Evolutionary conservation across 2,329 filamentous ascomycete genomes (phyloP).

Genomic region (Calonectria pteridis): DNA sequence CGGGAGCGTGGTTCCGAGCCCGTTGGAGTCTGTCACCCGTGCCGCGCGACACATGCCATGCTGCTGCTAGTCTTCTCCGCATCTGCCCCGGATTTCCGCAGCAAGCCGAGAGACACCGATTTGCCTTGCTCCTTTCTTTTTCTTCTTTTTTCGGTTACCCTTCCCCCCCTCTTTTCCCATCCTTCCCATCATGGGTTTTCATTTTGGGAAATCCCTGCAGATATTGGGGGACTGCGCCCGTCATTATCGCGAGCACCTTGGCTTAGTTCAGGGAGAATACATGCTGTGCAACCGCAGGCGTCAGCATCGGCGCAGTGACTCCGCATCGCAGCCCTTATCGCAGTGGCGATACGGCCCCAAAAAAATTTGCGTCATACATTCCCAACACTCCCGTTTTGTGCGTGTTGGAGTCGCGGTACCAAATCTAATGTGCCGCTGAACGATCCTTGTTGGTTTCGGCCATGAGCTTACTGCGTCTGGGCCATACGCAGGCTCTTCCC

Average conservation of each 20-base stretch:
- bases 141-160: background rate
- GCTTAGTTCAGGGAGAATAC: slow-evolving; percentile 12
- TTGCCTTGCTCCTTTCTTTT: slow-evolving; percentile 2
- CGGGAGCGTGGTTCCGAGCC: slow-evolving; percentile 16
- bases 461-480: background rate
- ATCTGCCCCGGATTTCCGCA: slow-evolving; percentile 28
- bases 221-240: background rate
- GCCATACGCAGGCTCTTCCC: background rate
- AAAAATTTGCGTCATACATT: slow-evolving; percentile 8
- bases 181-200: background rate
- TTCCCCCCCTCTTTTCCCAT: background rate
- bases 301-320: slow-evolving; percentile 2
- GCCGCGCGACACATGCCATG: background rate
- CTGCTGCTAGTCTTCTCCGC: slow-evolving; percentile 16
- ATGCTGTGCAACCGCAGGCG: background rate
- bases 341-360: background rate
- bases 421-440: background rate
- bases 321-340: background rate
- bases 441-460: background rate
- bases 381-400: slow-evolving; percentile 1
- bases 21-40: slow-evolving; percentile 11
- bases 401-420: slow-evolving; percentile 8
- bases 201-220: slow-evolving; percentile 24
- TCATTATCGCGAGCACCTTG: slow-evolving; percentile 3
- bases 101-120: slow-evolving; percentile 18